These are phyloP conservation scores for Colletotrichum spaethianum DNA, from an alignment of 2,329 filamentous ascomycete species.

Conservation along the genomic window DNA sequence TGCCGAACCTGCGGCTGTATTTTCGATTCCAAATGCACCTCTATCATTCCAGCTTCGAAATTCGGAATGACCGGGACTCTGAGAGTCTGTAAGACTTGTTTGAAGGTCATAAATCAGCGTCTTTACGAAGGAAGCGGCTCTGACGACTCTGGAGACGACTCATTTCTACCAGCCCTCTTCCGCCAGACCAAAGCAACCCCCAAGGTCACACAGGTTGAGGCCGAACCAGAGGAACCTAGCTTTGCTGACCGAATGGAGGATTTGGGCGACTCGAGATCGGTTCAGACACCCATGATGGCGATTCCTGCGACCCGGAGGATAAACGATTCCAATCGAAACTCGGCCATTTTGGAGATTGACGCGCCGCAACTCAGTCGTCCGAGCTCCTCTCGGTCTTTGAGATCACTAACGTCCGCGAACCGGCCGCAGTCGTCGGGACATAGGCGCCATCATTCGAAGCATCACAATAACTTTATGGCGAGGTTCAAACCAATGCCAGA, in stretches of 20 bases:
- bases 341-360: conserved; percentile 92
- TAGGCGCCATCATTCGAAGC: conserved; percentile 86
- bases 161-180: conserved; percentile 76
- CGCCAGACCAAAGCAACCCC: conserved; percentile 63
- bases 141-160: conserved; percentile 87
- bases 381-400: conserved; percentile 92
- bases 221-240: conserved; percentile 57
- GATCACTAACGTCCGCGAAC: conserved; percentile 73
- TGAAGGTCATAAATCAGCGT: conserved; percentile 90
- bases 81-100: conserved; percentile 92
- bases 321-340: conserved; percentile 86
- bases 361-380: conserved; percentile 87
- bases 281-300: conserved; percentile 80
- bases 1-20: conserved; percentile 98
- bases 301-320: conserved; percentile 76
- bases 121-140: conserved; percentile 85
- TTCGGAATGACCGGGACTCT: conserved; percentile 90
- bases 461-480: conserved; percentile 79
- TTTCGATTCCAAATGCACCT: conserved; percentile 96
- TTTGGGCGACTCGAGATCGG: conserved; percentile 64
- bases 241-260: conserved; percentile 59
- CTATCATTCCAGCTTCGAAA: conserved; percentile 86
- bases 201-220: conserved; percentile 52
- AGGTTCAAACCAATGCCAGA: conserved; percentile 80
- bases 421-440: conserved; percentile 85